phyloP scores from a whole-genome alignment of 2,329 filamentous ascomycete genomes.

The Mollisia scopiformis region DNA sequence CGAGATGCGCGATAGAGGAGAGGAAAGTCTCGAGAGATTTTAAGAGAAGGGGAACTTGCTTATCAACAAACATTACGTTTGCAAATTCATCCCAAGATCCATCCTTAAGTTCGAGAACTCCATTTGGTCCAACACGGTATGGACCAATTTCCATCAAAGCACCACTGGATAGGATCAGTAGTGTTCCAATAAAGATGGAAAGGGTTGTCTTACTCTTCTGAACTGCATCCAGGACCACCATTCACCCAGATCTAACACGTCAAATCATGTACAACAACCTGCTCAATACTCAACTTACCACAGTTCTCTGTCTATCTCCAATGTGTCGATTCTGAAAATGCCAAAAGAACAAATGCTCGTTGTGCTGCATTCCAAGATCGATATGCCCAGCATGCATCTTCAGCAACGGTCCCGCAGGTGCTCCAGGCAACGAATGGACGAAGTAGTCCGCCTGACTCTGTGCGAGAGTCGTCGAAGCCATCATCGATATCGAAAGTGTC shows the following conservation, averaged over 20 bases:
- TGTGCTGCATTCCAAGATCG: constrained; percentile 80
- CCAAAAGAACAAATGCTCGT: constrained; percentile 99
- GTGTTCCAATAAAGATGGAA: not conserved
- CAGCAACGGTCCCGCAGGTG: constrained; percentile 74
- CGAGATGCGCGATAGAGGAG: not conserved
- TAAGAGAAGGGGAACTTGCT: constrained; percentile 41
- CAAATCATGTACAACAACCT: not conserved
- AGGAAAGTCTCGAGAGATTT: not conserved
- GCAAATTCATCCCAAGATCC: constrained; percentile 99
- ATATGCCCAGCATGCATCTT: constrained; percentile 99
- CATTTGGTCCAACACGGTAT: constrained; percentile 75
- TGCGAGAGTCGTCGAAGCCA: constrained; percentile 43
- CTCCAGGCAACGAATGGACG: constrained; percentile 81
- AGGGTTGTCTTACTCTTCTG: constrained; percentile 74
- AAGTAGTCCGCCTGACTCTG: constrained; percentile 83
- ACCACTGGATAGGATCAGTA: constrained; percentile 43
- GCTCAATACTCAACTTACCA: not conserved
- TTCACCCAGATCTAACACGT: constrained; percentile 66
- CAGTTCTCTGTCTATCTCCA: constrained; percentile 78
- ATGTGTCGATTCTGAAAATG: constrained; percentile 96
- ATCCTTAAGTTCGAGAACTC: constrained; percentile 77
- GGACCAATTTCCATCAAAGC: constrained; percentile 86
- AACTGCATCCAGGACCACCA: constrained; percentile 95
- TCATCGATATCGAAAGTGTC: constrained; percentile 47
- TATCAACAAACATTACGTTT: constrained; percentile 94